phyloP scores from a whole-genome alignment of 371 early-diverging fungal species.

The Mucor irregularis region DNA sequence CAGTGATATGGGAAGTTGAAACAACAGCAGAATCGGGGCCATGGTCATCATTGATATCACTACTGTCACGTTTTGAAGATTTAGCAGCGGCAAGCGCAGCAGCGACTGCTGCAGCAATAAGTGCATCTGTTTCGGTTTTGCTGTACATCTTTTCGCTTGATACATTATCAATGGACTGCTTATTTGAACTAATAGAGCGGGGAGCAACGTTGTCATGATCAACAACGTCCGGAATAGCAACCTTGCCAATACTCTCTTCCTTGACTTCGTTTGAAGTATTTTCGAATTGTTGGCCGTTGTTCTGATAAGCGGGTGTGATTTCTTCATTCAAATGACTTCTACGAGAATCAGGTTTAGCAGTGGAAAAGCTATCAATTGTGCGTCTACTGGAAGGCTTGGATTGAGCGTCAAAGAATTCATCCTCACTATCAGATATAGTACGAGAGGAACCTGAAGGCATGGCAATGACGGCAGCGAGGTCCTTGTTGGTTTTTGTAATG shows the following conservation, averaged over 20 bases:
- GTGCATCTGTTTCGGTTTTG: slow-evolving; percentile 33
- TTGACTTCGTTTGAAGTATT: no score
- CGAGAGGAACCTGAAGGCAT: neutral
- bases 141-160: slow-evolving; percentile 14
- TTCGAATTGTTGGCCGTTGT: no score
- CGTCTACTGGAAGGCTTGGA: slow-evolving; percentile 20
- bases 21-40: neutral
- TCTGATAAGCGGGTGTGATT: no score
- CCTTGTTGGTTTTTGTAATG: neutral
- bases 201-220: neutral
- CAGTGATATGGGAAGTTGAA: neutral
- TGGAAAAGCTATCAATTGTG: slow-evolving; percentile 1
- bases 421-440: slow-evolving; percentile 5
- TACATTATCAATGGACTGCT: neutral
- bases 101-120: slow-evolving; percentile 46
- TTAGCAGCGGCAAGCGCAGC: slow-evolving; percentile 24
- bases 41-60: slow-evolving; percentile 1
- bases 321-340: neutral
- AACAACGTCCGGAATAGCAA: no score
- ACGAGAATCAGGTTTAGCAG: neutral
- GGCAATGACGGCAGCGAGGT: neutral
- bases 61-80: neutral
- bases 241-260: no score
- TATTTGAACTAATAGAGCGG: neutral
- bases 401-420: slow-evolving; percentile 21